Percentiles rank a stretch among this genome's conserved stretches.
These are phyloP conservation scores for Phytophthora parvispora DNA, from an alignment of 352 stramenopile genomes.

Conservation along the genomic window DNA sequence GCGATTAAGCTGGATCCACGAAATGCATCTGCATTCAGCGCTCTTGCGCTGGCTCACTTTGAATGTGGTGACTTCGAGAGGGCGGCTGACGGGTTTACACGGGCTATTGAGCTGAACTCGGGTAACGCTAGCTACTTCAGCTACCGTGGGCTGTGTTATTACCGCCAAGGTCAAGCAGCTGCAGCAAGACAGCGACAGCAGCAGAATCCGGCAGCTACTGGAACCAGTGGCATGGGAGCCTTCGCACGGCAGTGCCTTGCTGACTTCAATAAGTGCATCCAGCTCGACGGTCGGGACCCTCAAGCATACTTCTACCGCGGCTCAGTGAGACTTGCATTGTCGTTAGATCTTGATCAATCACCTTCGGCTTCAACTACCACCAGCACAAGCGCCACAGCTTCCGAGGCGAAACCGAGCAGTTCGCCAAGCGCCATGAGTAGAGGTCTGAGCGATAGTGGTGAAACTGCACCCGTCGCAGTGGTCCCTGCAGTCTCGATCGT, in stretches of 20 bases:
- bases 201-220: conserved; percentile 4
- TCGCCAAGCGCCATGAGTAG: conserved; percentile 1
- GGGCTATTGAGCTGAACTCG: conserved; percentile 75
- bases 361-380: conserved; percentile 1
- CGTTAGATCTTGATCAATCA: conserved; percentile 54
- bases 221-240: conserved; percentile 22
- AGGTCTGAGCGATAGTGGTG: conserved; percentile 9
- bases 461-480: conserved; percentile 3
- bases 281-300: conserved; percentile 78
- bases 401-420: conserved; percentile 16
- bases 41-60: conserved; percentile 73
- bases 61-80: conserved; percentile 63
- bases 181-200: conserved; percentile 15
- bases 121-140: conserved; percentile 70
- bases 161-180: conserved; percentile 59
- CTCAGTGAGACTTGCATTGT: conserved; percentile 69
- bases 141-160: conserved; percentile 77
- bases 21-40: conserved; percentile 69
- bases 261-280: conserved; percentile 80
- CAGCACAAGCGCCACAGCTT: background rate
- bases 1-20: conserved; percentile 79
- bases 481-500: conserved; percentile 6
- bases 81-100: conserved; percentile 68
- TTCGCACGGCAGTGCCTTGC: conserved; percentile 66
- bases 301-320: conserved; percentile 85